Base-by-base conservation (phyloP, 1,139 yeast genomes). In the Debaryomycetaceae sp. region DNA sequence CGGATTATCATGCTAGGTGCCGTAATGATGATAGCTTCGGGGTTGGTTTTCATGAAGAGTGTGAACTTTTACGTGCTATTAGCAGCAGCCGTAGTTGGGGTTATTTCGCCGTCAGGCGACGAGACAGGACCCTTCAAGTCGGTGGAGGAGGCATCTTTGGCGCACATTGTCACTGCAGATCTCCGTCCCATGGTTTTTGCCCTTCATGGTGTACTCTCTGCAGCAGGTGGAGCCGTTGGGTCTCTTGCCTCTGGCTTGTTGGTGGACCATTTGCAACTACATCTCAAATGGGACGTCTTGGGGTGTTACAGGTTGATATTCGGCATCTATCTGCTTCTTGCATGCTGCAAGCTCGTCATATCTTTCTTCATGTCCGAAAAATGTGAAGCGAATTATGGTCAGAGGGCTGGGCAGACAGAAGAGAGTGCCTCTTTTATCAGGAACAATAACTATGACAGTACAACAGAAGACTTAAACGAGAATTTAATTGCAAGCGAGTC, bases 51-150 rank as follows among this genome's bases (percentile, higher is more conserved):
- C 63, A 78, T 85, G 3, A 42, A 47, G 31, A 55, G 52, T 48
- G 60, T 78, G 23, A 77, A 80, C 53, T 87, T 72, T 58, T 62
- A 68, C 54, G 48, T 84, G 0, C 67, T 90, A 39, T 67, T 90
- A 31, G 24, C 75, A 4, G 95, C 96, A 3, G 79, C 78, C 3
- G 66, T 71, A 6, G 40, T 73, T 7, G 79, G 78, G 0, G 90
- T 90, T 9, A 85, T 90, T 5, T 87, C 96, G 1, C 96, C 97
- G 0, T 82, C 91, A 35, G 96, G 97, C 13, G 93, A 85, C 56
- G 97, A 90, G 58, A 88, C 93, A 0, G 97, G 97, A 0, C 97
- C 97, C 0, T 90, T 90, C 65, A 85, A 87, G 57, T 82, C 95
- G 1, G 82, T 90, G 20, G 97, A 90, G 59, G 97, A 90, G 59